A percentile compares a stretch with the other conserved stretches of the same genome.
phyloP scores from a whole-genome alignment of 108 stramenopile genomes.

The Schizochytrium sp. region DNA sequence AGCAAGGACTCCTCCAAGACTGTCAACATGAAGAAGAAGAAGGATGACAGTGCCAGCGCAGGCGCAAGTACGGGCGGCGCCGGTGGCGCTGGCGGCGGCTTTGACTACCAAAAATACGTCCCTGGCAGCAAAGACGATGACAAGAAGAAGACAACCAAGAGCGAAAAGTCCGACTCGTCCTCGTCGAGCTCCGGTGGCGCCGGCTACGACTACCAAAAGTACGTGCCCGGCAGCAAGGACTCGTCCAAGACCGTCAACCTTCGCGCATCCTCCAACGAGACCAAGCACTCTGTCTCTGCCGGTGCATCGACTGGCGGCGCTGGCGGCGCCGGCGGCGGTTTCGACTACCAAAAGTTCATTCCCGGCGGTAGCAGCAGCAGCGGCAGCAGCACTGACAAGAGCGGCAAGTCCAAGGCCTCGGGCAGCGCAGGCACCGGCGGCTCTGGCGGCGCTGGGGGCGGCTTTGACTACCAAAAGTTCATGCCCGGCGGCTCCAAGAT shows the following conservation, averaged over 20 bases:
- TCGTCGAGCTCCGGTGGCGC: background rate
- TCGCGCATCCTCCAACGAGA: background rate
- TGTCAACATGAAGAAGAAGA: background rate
- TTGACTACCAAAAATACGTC: background rate
- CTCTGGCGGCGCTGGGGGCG: background rate
- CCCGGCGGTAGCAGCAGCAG: background rate
- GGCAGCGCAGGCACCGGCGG: background rate
- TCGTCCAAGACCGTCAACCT: background rate
- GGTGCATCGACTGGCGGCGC: background rate
- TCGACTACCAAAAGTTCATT: conserved; percentile 9
- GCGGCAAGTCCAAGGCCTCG: background rate
- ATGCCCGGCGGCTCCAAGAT: background rate
- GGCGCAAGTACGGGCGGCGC: background rate
- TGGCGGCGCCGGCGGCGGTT: background rate
- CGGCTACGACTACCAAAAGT: background rate
- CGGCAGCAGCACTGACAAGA: background rate
- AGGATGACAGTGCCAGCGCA: background rate
- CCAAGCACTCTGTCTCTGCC: background rate
- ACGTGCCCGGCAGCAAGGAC: background rate
- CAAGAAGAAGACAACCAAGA: background rate
- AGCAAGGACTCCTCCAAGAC: background rate
- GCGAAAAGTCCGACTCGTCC: background rate
- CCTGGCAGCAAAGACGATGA: background rate
- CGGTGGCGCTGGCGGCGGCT: background rate
- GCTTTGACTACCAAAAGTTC: background rate